A percentile compares a stretch with the other conserved stretches of the same genome.
Conservation (phyloP, 371 early-diverging fungal genomes). For the Mortierella polycephala region DNA sequence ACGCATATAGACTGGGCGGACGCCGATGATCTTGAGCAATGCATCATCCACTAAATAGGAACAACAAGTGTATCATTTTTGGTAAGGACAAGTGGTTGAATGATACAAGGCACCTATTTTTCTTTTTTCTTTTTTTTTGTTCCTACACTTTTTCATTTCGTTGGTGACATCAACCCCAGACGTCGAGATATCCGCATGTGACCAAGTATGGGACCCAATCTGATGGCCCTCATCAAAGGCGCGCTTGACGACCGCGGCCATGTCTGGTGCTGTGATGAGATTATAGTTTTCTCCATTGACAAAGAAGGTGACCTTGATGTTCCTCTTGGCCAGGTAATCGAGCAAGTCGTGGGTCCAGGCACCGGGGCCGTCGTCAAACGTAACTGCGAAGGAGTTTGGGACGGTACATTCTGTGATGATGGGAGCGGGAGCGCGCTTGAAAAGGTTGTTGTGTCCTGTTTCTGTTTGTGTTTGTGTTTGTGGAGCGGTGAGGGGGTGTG, state of each 20-base stretch:
- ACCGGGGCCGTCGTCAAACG: conserved; percentile 78
- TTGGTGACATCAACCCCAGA: conserved; percentile 5
- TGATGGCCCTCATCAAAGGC: conserved; percentile 62
- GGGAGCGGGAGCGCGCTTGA: conserved; percentile 10
- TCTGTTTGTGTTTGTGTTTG: no score
- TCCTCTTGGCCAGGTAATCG: conserved; percentile 57
- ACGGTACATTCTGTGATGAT: conserved; percentile 26
- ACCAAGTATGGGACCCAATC: conserved; percentile 58
- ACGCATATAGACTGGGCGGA: conserved; percentile 59
- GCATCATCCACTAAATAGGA: conserved; percentile 32
- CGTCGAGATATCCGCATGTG: conserved; percentile 27
- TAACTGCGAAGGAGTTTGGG: conserved; percentile 55
- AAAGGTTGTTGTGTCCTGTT: neutral
- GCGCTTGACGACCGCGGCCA: conserved; percentile 58
- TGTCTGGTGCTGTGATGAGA: conserved; percentile 37
- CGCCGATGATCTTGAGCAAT: conserved; percentile 55
- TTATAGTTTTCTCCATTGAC: conserved; percentile 64
- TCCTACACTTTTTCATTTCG: conserved; percentile 38
- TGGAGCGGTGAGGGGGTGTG: no score
- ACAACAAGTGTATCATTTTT: neutral
- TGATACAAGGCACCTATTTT: no score
- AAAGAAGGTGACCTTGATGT: conserved; percentile 77
- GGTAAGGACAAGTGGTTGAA: no score
- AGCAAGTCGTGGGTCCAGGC: conserved; percentile 61
- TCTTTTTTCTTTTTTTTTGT: neutral